Conservation (phyloP, 139 green algal species). For the Chlorella sp. region DNA sequence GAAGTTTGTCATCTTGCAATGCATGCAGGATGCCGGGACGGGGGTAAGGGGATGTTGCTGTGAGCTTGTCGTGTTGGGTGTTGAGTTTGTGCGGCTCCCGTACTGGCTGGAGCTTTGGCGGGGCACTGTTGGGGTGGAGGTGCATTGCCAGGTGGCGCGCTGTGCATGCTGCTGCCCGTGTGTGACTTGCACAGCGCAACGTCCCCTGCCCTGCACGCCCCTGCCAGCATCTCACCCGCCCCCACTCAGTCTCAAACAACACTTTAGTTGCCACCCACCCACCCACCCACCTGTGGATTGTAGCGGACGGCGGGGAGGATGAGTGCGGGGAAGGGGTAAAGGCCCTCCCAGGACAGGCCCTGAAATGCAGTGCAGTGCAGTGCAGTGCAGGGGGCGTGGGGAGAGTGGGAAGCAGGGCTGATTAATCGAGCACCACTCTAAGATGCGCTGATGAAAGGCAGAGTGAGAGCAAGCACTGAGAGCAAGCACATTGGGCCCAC, state of each 20-base stretch:
- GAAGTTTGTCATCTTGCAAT: too few species aligned
- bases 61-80: too few species aligned
- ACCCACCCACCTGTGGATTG: not conserved
- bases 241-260: not conserved
- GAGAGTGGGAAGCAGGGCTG: not conserved
- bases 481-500: too few species aligned
- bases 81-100: too few species aligned
- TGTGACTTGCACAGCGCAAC: not conserved
- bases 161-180: not conserved
- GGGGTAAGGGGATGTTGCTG: not conserved
- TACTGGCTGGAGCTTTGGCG: too few species aligned
- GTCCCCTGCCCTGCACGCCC: too few species aligned
- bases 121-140: too few species aligned
- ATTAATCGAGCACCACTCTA: not conserved
- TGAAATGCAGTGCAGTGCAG: not conserved
- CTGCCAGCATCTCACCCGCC: not conserved
- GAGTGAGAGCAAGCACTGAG: too few species aligned
- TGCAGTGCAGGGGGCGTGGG: not conserved
- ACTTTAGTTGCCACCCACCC: not conserved
- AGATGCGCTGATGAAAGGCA: too few species aligned
- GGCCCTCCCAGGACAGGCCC: conserved; percentile 18
- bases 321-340: conserved; percentile 30
- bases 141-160: too few species aligned
- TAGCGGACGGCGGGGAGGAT: conserved; percentile 24
- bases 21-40: too few species aligned